phyloP scores from a whole-genome alignment of 352 stramenopile species.

The Globisporangium emineosum region DNA sequence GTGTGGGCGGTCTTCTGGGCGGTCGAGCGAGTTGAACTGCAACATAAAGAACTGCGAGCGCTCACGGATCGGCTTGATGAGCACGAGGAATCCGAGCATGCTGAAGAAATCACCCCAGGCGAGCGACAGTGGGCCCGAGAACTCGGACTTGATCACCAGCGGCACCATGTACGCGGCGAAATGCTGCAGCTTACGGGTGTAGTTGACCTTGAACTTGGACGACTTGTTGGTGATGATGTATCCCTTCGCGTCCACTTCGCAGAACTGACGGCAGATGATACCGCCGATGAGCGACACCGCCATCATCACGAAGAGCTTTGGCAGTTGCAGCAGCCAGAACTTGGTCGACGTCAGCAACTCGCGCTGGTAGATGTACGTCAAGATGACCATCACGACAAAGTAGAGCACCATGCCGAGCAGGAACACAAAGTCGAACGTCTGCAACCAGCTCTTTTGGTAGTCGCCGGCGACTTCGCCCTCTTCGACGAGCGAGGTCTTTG shows the following conservation, averaged over 20 bases:
- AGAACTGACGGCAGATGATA: slow-evolving; percentile 77
- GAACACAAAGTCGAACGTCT: slow-evolving; percentile 63
- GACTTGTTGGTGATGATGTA: slow-evolving; percentile 87
- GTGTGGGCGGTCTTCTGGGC: slow-evolving; percentile 77
- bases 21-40: slow-evolving; percentile 87
- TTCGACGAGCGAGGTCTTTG: slow-evolving; percentile 48
- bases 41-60: slow-evolving; percentile 85
- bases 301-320: slow-evolving; percentile 58
- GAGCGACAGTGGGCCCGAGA: slow-evolving; percentile 53
- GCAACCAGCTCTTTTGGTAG: slow-evolving; percentile 51
- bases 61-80: slow-evolving; percentile 84
- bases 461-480: slow-evolving; percentile 56
- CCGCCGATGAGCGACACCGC: slow-evolving; percentile 57
- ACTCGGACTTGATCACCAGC: slow-evolving; percentile 69
- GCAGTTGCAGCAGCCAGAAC: slow-evolving; percentile 52
- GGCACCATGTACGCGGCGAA: slow-evolving; percentile 83
- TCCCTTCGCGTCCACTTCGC: slow-evolving; percentile 70
- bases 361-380: slow-evolving; percentile 50
- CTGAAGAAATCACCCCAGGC: slow-evolving; percentile 84
- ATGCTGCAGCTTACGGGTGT: slow-evolving; percentile 84
- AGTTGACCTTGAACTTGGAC: slow-evolving; percentile 87
- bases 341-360: slow-evolving; percentile 30
- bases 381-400: slow-evolving; percentile 32
- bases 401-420: slow-evolving; percentile 50
- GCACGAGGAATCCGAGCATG: slow-evolving; percentile 74